Base-by-base conservation (phyloP, 139 green algal genomes). In the Auxenochlorella protothecoides region DNA sequence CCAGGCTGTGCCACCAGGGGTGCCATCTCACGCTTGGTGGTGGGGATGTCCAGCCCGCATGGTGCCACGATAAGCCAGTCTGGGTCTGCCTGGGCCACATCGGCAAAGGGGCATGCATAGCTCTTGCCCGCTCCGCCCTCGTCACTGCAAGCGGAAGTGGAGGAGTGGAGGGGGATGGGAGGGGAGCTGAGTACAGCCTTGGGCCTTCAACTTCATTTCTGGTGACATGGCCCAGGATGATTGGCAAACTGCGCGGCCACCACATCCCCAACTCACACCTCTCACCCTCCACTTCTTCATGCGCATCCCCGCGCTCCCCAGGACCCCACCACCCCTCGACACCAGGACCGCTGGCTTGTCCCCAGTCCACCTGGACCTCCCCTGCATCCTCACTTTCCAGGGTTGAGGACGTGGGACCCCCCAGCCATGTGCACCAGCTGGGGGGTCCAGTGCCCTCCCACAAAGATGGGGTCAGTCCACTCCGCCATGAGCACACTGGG, bases 401-500 rank as follows among this genome's bases (percentile, higher is more conserved):
- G 85, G 74, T 95, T 95, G 9, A 96, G 62, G 9, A 89, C 82
- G 75, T 93, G 88, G 14, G 53, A 16, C 13, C 76, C 86, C 9
- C 89, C 89, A 5, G 88, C 90, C 87, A 96, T 86, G 5, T 83
- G 61, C 8, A 96, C 89, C n/a, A 96, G 78, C 81, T 91, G 80
- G 3, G 90, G 90, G 27, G 90, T 96, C 90, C 90, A 96, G 74
- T 96, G 90, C 0, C 90, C 90, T 3, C 91, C 90, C 27, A 76
- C 60, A 72, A 94, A 96, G 7, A 96, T 76, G 1, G 90, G 90
- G 10, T 87, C 85, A 3, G 83, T 83, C 90, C 91, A 96, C 73
- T 96, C 90, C 54, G 91, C 16, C 59, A 94, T 91, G 2, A 82
- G 84, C n/a, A 95, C 86, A 51, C 59, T 71, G 5, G 68, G 72